Evolutionary conservation across 345 rosid species (phyloP).

Genomic region (Hirschfeldia incana): DNA sequence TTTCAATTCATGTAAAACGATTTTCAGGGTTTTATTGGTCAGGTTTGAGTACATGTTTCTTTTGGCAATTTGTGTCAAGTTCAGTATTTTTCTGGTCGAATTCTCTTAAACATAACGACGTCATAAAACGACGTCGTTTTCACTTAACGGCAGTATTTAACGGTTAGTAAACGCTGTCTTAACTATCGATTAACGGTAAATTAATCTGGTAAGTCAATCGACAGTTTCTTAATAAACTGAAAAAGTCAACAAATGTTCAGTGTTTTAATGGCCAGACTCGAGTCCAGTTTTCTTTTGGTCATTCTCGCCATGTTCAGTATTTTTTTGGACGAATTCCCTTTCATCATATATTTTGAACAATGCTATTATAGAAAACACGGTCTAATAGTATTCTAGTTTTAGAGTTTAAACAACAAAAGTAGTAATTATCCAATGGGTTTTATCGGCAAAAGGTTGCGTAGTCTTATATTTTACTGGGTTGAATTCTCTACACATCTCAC

Average conservation of each 20-base stretch:
- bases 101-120: too few species aligned
- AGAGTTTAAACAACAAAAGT: background rate
- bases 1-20: too few species aligned
- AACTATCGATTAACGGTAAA: background rate
- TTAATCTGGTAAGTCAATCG: background rate
- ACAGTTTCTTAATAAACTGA: background rate
- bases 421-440: too few species aligned
- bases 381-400: background rate
- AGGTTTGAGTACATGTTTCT: too few species aligned
- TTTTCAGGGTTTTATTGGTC: too few species aligned
- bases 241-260: background rate
- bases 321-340: background rate
- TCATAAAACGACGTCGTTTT: background rate
- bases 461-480: too few species aligned
- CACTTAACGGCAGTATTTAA: background rate
- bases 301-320: background rate
- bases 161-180: background rate
- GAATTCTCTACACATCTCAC: too few species aligned
- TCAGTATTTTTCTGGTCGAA: too few species aligned
- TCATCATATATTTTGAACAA: too few species aligned
- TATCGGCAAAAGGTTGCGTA: too few species aligned
- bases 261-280: background rate
- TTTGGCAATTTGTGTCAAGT: too few species aligned
- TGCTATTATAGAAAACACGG: too few species aligned
- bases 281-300: background rate